Conservation (phyloP, 1,139 yeast species). For the Blastobotrys ciferrii region DNA sequence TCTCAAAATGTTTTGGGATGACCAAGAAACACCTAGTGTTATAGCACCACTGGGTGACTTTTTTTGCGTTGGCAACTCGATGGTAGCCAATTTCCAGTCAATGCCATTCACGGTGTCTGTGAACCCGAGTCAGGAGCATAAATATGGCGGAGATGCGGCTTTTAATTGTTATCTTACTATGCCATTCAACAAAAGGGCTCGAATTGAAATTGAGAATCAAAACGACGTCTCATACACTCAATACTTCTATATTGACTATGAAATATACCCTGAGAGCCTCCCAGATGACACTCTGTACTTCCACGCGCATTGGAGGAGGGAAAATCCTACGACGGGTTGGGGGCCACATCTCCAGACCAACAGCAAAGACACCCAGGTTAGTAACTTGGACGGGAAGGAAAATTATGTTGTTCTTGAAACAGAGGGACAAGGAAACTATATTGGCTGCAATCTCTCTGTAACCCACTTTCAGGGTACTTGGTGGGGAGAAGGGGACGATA, state of each 20-base stretch:
- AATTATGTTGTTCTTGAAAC: conserved; percentile 11
- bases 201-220: conserved; percentile 6
- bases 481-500: conserved; percentile 13
- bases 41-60: conserved; percentile 11
- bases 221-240: conserved; percentile 5
- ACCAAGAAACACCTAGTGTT: conserved; percentile 8
- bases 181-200: conserved; percentile 4
- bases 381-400: conserved; percentile 7
- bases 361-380: conserved; percentile 7
- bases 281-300: conserved; percentile 10
- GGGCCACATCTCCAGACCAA: conserved; percentile 12
- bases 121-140: conserved; percentile 2
- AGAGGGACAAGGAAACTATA: conserved; percentile 8
- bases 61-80: conserved; percentile 9
- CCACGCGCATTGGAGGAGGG: conserved; percentile 12
- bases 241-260: conserved; percentile 7
- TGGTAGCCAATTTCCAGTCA: conserved; percentile 9
- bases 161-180: conserved; percentile 5
- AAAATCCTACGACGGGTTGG: conserved; percentile 11
- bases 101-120: conserved; percentile 9
- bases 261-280: conserved; percentile 1
- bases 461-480: conserved; percentile 12
- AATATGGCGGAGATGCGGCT: conserved; percentile 6
- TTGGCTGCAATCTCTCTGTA: conserved; percentile 8
- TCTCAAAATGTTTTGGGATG: conserved; percentile 10